These are phyloP conservation scores for Colletotrichum agaves DNA, from an alignment of 2,329 filamentous ascomycete genomes.

Conservation along the genomic window DNA sequence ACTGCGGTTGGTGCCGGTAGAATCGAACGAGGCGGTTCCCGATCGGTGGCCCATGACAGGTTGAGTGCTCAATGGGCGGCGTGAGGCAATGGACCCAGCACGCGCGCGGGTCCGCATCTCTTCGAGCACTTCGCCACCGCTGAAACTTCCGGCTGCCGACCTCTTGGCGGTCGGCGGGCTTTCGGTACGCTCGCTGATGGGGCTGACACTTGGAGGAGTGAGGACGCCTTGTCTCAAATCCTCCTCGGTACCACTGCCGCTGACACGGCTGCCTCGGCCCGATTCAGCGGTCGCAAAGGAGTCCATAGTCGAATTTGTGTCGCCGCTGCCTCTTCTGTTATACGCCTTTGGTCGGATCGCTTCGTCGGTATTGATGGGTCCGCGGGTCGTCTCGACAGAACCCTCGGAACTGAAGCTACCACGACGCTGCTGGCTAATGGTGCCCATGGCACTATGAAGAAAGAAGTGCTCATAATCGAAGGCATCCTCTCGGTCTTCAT, in stretches of 20 bases:
- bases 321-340: slow-evolving; percentile 57
- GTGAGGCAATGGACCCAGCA: slow-evolving; percentile 49
- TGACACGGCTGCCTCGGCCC: slow-evolving; percentile 53
- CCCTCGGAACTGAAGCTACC: slow-evolving; percentile 68
- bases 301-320: slow-evolving; percentile 62
- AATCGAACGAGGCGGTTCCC: slow-evolving; percentile 67
- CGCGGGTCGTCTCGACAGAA: slow-evolving; percentile 71
- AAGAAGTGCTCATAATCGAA: slow-evolving; percentile 99
- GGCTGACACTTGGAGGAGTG: slow-evolving; percentile 35
- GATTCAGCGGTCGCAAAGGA: slow-evolving; percentile 69
- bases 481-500: slow-evolving; percentile 93
- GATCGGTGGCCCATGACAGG: slow-evolving; percentile 61
- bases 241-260: slow-evolving; percentile 17
- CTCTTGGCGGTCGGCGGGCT: slow-evolving; percentile 36
- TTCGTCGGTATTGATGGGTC: slow-evolving; percentile 48
- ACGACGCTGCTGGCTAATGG: slow-evolving; percentile 65
- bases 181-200: slow-evolving; percentile 29
- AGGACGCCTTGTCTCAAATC: slow-evolving; percentile 27
- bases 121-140: slow-evolving; percentile 41
- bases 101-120: slow-evolving; percentile 38
- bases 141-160: slow-evolving; percentile 40
- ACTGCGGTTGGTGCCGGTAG: slow-evolving; percentile 68
- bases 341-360: slow-evolving; percentile 41
- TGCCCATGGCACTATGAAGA: slow-evolving; percentile 90
- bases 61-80: slow-evolving; percentile 56